Conservation (phyloP, 805 yeast species). For the Starmerella cellae region DNA sequence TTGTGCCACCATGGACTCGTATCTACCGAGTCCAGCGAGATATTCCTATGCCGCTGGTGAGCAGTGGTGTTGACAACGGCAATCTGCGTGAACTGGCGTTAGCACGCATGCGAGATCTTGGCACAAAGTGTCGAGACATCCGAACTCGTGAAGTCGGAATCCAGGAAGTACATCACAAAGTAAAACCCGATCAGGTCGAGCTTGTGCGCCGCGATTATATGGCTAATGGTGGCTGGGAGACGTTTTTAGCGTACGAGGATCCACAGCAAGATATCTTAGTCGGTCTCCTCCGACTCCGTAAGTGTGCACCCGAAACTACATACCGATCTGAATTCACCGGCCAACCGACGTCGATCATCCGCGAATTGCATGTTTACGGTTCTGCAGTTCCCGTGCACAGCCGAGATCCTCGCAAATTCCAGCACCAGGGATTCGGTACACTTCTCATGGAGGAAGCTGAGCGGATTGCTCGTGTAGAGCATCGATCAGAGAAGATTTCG, state of each 20-base stretch:
- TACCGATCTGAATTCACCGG: conserved; percentile 74
- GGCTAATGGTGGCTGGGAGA: conserved; percentile 94
- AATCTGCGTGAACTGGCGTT: conserved; percentile 87
- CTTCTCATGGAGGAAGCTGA: conserved; percentile 97
- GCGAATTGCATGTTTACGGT: conserved; percentile 95
- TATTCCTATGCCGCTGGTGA: conserved; percentile 96
- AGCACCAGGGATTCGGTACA: conserved; percentile 98
- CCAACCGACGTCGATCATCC: conserved; percentile 84
- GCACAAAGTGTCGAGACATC: conserved; percentile 89
- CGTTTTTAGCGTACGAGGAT: conserved; percentile 89
- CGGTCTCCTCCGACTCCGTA: conserved; percentile 76
- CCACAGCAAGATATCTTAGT: conserved; percentile 91
- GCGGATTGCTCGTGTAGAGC: conserved; percentile 87
- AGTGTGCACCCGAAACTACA: conserved; percentile 78
- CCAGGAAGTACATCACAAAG: conserved; percentile 94
- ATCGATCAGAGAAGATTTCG: conserved; percentile 78
- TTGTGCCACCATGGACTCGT: conserved; percentile 99
- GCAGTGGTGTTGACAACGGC: conserved; percentile 97
- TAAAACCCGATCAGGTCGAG: conserved; percentile 94
- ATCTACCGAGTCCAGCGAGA: conserved; percentile 97
- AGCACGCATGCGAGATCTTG: conserved; percentile 96
- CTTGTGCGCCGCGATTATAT: conserved; percentile 87
- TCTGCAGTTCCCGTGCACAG: conserved; percentile 94
- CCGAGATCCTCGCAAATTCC: conserved; percentile 93
- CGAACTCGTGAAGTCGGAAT: conserved; percentile 97